Percentiles rank a stretch among this genome's conserved stretches.
Conservation (phyloP, 83 land plant genomes). For the Diphasiastrum complanatum region DNA sequence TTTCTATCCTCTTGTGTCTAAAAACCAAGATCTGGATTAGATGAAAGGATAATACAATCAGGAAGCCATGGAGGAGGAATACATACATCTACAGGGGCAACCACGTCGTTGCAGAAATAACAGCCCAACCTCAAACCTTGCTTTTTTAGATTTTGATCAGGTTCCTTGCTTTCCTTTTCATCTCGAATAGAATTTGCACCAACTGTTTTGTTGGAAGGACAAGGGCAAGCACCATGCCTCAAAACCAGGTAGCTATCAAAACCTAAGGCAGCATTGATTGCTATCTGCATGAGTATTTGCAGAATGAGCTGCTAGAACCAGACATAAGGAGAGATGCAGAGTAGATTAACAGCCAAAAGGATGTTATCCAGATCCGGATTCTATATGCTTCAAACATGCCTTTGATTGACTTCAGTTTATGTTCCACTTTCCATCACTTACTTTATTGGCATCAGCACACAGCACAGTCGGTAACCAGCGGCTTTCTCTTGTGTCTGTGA, state of each 20-base stretch:
- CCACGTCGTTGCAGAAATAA: slow-evolving; percentile 97
- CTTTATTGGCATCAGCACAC: slow-evolving; percentile 88
- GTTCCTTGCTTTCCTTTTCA: slow-evolving; percentile 22
- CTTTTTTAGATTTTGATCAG: slow-evolving; percentile 15
- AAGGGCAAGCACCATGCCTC: slow-evolving; percentile 96
- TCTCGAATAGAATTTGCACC: background rate
- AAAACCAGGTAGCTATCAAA: slow-evolving; percentile 95
- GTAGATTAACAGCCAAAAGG: background rate
- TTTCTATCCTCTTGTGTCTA: background rate
- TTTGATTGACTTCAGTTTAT: background rate
- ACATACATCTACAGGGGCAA: slow-evolving; percentile 95
- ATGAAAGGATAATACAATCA: background rate
- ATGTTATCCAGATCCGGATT: background rate
- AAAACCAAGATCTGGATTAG: background rate
- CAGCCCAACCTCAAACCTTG: slow-evolving; percentile 52
- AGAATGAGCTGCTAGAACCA: too few species aligned
- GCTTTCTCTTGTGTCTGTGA: slow-evolving; percentile 98
- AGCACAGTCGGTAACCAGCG: slow-evolving; percentile 96
- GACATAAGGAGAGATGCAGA: background rate
- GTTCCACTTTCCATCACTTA: slow-evolving; percentile 2
- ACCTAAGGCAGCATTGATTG: slow-evolving; percentile 91
- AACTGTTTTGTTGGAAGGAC: background rate
- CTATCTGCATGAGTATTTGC: too few species aligned
- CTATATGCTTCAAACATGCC: background rate
- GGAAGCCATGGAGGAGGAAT: slow-evolving; percentile 1